A percentile compares a stretch with the other conserved stretches of the same genome.
Evolutionary conservation across 169 alveolate species (phyloP).

Genomic region (Plasmodium gonderi): DNA sequence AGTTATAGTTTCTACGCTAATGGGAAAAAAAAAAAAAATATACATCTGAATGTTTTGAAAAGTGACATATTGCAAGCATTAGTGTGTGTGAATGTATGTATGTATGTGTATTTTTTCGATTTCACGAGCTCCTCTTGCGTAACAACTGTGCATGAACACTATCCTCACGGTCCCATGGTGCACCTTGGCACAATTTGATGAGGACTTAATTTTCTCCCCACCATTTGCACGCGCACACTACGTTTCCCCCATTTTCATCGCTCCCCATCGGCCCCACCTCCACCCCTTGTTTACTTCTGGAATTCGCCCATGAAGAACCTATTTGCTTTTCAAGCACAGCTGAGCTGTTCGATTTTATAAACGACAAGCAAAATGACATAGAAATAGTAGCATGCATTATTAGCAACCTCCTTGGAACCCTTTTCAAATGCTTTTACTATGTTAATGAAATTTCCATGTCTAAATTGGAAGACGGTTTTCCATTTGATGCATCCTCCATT

Average conservation of each 20-base stretch:
- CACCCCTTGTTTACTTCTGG: too few species aligned
- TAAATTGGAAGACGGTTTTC: constrained; percentile 76
- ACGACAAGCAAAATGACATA: constrained; percentile 17
- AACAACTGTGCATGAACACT: too few species aligned
- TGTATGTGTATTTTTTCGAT: neutral
- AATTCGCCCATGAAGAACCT: neutral
- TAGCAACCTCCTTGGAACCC: constrained; percentile 41
- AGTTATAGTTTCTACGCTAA: too few species aligned
- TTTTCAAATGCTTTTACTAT: constrained; percentile 64
- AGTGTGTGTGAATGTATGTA: neutral
- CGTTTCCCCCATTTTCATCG: neutral
- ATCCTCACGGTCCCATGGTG: too few species aligned
- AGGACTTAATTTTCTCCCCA: too few species aligned
- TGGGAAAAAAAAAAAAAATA: too few species aligned
- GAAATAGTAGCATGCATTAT: constrained; percentile 62
- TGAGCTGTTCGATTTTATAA: constrained; percentile 18
- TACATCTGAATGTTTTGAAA: too few species aligned
- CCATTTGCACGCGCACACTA: too few species aligned
- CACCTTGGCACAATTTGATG: too few species aligned
- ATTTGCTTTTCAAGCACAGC: neutral
- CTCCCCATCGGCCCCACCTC: too few species aligned
- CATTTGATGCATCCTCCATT: constrained; percentile 84
- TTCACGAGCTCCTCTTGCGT: too few species aligned
- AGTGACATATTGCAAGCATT: neutral
- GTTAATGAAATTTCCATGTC: constrained; percentile 51